Conservation (phyloP, 345 rosid species). For the Garcia nutans region DNA sequence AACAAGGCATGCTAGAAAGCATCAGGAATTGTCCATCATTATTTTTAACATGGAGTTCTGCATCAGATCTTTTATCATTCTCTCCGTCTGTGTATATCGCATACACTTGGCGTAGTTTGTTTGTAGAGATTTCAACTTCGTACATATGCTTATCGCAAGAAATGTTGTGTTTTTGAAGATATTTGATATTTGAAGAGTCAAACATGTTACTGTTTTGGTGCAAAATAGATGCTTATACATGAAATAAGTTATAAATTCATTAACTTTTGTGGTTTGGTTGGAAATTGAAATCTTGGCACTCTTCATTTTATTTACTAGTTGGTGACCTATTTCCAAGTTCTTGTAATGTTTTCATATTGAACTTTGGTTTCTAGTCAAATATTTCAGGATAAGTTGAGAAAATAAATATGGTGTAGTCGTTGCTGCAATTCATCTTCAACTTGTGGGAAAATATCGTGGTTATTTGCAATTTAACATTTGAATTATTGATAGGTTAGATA, state of each 20-base stretch:
- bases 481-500: background rate
- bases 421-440: background rate
- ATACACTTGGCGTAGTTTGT: background rate
- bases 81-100: background rate
- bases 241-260: background rate
- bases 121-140: background rate
- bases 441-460: background rate
- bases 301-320: too few relatives aligned
- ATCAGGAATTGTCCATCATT: too few relatives aligned
- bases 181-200: background rate
- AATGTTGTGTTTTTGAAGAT: background rate
- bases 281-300: background rate
- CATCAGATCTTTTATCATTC: background rate
- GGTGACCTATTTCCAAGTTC: background rate
- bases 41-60: background rate
- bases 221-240: background rate
- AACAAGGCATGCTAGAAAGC: background rate
- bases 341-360: background rate
- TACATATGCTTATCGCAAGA: background rate
- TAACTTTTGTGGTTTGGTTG: background rate
- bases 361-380: background rate
- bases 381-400: background rate
- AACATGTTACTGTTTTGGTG: background rate
- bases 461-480: background rate
- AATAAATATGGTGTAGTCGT: background rate